Conservation (phyloP, 805 yeast genomes). For the Candida suzukii region DNA sequence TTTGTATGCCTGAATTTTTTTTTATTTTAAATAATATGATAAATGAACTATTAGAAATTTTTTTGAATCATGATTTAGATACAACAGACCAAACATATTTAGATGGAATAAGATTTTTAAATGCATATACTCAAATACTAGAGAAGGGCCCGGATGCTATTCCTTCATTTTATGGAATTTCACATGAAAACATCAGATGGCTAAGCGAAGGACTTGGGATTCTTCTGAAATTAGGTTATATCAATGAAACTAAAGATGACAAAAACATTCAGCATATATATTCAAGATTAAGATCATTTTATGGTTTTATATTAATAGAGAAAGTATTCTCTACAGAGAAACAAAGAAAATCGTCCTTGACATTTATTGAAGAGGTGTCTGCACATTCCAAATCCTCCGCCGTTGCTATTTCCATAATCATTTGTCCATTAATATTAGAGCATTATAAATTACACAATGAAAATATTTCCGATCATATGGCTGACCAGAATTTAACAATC, state of each 20-base stretch:
- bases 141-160: background rate
- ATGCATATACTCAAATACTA: conserved; percentile 3
- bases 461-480: conserved; percentile 3
- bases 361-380: conserved; percentile 6
- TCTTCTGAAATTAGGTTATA: conserved; percentile 1
- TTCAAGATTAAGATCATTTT: background rate
- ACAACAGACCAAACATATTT: conserved; percentile 1
- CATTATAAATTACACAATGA: conserved; percentile 21
- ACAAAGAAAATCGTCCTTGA: background rate
- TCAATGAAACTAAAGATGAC: background rate
- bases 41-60: conserved; percentile 4
- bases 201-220: conserved; percentile 2
- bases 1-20: conserved; percentile 39
- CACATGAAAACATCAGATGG: conserved; percentile 5
- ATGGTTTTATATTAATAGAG: conserved; percentile 6
- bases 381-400: background rate
- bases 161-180: background rate
- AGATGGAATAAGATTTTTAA: conserved; percentile 3
- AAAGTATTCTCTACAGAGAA: conserved; percentile 1
- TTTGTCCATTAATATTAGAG: conserved; percentile 21
- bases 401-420: conserved; percentile 7
- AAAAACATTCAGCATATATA: background rate
- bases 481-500: conserved; percentile 3
- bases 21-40: conserved; percentile 11
- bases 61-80: background rate